Conservation (phyloP, 495 filamentous ascomycete species). For the Penicillium cataractarum region DNA sequence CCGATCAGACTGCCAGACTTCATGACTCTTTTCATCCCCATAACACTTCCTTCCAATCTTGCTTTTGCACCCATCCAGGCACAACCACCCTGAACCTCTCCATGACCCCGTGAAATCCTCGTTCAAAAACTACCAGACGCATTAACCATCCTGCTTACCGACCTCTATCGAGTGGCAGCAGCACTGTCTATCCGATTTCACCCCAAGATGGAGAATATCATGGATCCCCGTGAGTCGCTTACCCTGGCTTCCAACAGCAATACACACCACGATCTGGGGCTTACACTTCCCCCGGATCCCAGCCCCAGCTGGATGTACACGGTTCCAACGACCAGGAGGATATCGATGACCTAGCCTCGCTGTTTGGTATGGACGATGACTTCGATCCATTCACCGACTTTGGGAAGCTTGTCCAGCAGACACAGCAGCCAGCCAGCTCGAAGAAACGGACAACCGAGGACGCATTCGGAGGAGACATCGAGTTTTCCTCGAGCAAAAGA, state of each 20-base stretch:
- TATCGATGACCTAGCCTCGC: not conserved
- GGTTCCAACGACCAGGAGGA: not conserved
- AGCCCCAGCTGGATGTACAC: constrained; percentile 9
- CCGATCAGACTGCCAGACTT: not conserved
- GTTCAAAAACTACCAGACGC: not conserved
- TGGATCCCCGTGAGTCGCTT: constrained; percentile 18
- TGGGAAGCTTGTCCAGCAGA: not conserved
- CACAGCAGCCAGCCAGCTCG: not conserved
- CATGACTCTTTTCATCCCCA: not conserved
- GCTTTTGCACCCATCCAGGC: not conserved
- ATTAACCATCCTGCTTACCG: not conserved
- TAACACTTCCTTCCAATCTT: no score
- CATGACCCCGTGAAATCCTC: not conserved
- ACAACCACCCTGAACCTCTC: not conserved
- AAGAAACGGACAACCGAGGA: constrained; percentile 8
- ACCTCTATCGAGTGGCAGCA: not conserved
- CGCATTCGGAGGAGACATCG: constrained; percentile 2
- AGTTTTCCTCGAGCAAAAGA: not conserved
- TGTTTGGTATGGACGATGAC: constrained; percentile 9
- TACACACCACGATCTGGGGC: constrained; percentile 17
- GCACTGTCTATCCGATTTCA: not conserved
- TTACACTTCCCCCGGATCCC: constrained; percentile 23
- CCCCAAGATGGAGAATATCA: constrained; percentile 5
- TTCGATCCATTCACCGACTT: constrained; percentile 13
- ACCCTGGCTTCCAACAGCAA: constrained; percentile 4